Conservation (phyloP, 441 rosid genomes). For the Adansonia madagascariensis region DNA sequence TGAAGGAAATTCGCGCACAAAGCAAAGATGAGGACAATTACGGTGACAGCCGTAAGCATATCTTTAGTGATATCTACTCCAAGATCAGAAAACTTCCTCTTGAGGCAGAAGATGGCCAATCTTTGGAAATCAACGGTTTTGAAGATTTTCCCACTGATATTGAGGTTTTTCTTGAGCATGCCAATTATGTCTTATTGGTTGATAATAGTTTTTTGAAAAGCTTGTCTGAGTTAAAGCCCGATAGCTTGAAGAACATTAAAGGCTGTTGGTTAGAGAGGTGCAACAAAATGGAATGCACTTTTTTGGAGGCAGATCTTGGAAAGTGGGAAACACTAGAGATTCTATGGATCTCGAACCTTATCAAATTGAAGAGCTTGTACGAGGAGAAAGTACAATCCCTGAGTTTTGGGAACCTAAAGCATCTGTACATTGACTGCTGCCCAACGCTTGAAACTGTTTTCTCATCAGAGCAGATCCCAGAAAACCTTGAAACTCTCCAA, state of each 20-base stretch:
- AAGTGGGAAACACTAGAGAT: constrained; percentile 36
- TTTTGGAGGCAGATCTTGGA: constrained; percentile 32
- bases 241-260: constrained; percentile 25
- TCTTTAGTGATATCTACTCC: constrained; percentile 32
- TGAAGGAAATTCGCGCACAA: constrained; percentile 29
- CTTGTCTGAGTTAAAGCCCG: constrained; percentile 32
- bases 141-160: constrained; percentile 31
- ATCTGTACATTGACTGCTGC: constrained; percentile 51
- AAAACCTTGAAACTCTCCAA: constrained; percentile 40
- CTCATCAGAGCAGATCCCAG: constrained; percentile 35
- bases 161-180: constrained; percentile 32
- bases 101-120: constrained; percentile 1
- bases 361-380: constrained; percentile 33
- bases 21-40: constrained; percentile 8
- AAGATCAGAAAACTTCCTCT: constrained; percentile 23
- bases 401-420: constrained; percentile 39
- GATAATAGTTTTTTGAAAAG: constrained; percentile 30
- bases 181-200: constrained; percentile 40
- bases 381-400: constrained; percentile 20
- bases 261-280: constrained; percentile 51
- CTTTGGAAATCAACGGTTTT: constrained; percentile 41
- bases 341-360: constrained; percentile 50
- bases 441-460: constrained; percentile 42
- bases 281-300: constrained; percentile 33
- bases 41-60: constrained; percentile 20